These are phyloP conservation scores for Paraurostyla sp. DNA, from an alignment of 73 alveolate genomes.

Conservation along the genomic window DNA sequence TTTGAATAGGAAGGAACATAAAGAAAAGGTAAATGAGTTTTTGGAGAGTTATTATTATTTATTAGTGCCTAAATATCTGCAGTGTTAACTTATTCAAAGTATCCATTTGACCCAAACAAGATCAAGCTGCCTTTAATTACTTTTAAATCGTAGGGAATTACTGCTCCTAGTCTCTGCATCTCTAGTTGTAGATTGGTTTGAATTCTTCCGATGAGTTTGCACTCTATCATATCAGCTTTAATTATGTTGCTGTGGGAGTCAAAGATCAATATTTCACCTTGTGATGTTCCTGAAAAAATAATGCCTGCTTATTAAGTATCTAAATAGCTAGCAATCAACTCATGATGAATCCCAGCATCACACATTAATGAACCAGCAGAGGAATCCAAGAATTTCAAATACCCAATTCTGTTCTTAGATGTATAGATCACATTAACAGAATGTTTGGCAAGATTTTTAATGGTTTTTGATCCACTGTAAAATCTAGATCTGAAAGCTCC, in stretches of 20 bases:
- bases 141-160: conserved; percentile 11
- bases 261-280: conserved; percentile 28
- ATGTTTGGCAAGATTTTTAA: conserved; percentile 6
- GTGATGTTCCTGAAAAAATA: not conserved
- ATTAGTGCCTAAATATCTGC: not conserved
- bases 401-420: conserved; percentile 8
- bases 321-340: not conserved
- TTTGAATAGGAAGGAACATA: not conserved
- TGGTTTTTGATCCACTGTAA: not conserved
- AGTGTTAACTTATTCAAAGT: not conserved
- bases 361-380: not conserved
- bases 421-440: not conserved
- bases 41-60: not conserved
- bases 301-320: not conserved
- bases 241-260: conserved; percentile 15
- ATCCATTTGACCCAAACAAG: not conserved
- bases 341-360: conserved; percentile 32
- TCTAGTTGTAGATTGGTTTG: not conserved
- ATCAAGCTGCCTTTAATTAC: not conserved
- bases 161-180: not conserved
- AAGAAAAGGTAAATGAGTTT: not conserved
- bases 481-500: conserved; percentile 50
- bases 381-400: not conserved
- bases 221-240: conserved; percentile 6
- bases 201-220: conserved; percentile 26